These are phyloP conservation scores for Aegilops longissima DNA, from an alignment of 176 grass and related monocot species.

Conservation along the genomic window DNA sequence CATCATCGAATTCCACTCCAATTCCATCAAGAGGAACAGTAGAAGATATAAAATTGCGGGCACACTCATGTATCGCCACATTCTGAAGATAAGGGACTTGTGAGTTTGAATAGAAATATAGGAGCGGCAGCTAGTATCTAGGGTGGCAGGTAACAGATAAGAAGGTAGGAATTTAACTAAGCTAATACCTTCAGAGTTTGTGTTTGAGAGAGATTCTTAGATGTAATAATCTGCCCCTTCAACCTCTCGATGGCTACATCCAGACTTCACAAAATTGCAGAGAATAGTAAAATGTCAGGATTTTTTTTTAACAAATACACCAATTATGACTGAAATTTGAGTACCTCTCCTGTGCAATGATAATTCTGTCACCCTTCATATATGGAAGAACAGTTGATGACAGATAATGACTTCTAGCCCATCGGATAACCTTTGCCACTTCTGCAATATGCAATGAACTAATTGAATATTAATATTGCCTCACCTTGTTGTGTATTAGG, in stretches of 20 bases:
- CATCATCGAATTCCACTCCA: constrained; percentile 93
- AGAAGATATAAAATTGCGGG: constrained; percentile 81
- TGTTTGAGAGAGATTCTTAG: constrained; percentile 72
- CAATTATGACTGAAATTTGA: constrained; percentile 6
- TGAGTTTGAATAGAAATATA: constrained; percentile 6
- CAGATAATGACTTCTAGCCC: constrained; percentile 86
- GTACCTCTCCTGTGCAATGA: constrained; percentile 85
- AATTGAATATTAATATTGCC: constrained; percentile 17
- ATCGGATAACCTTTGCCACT: constrained; percentile 76
- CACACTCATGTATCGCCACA: constrained; percentile 87
- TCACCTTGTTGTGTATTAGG: too few species aligned
- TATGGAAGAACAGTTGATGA: constrained; percentile 59
- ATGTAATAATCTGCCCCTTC: constrained; percentile 61
- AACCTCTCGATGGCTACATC: constrained; percentile 76
- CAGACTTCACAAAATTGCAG: constrained; percentile 55
- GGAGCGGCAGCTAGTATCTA: constrained; percentile 3
- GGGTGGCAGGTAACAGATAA: neutral
- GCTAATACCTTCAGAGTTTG: constrained; percentile 54
- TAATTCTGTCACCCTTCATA: constrained; percentile 60
- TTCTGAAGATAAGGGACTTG: constrained; percentile 42
- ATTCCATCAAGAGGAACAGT: constrained; percentile 85
- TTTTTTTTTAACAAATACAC: neutral
- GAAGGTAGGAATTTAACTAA: constrained; percentile 1
- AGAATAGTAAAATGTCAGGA: constrained; percentile 1
- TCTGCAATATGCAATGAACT: constrained; percentile 46